Evolutionary conservation across 1,284 basidiomycete genomes (phyloP).

Genomic region (Pseudozyma sp.): DNA sequence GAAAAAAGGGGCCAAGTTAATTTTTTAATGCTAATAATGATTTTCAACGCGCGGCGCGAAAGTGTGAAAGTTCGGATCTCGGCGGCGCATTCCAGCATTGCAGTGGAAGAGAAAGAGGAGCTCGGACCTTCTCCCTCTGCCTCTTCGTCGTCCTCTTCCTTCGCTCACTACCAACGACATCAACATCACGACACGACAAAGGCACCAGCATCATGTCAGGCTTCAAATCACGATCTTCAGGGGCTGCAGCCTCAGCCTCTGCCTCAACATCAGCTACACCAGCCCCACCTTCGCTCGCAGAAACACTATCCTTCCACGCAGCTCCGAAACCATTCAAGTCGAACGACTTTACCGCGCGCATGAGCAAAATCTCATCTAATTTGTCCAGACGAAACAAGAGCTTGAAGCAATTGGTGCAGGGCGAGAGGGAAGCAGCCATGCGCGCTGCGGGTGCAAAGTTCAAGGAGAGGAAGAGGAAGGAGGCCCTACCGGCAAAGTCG

Average conservation of each 20-base stretch:
- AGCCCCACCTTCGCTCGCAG: slow-evolving; percentile 37
- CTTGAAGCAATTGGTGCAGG: slow-evolving; percentile 60
- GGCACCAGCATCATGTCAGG: slow-evolving; percentile 4
- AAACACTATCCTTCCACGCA: slow-evolving; percentile 46
- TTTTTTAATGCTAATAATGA: neutral
- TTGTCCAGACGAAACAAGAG: slow-evolving; percentile 58
- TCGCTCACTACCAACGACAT: too few relatives aligned
- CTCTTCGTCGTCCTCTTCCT: too few relatives aligned
- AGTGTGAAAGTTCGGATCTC: slow-evolving; percentile 5
- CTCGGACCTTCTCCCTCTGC: slow-evolving; percentile 6
- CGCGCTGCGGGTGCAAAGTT: slow-evolving; percentile 36
- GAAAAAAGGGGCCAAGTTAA: slow-evolving; percentile 1
- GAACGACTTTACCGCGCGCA: slow-evolving; percentile 28
- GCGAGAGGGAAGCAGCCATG: slow-evolving; percentile 57
- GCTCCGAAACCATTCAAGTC: slow-evolving; percentile 52
- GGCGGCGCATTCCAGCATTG: neutral
- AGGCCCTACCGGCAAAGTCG: slow-evolving; percentile 17
- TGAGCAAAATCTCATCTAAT: slow-evolving; percentile 47
- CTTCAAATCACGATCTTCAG: slow-evolving; percentile 16
- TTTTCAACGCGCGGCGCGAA: neutral
- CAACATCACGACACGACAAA: too few relatives aligned
- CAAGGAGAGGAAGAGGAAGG: slow-evolving; percentile 43
- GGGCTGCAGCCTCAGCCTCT: slow-evolving; percentile 10
- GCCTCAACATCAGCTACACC: slow-evolving; percentile 39
- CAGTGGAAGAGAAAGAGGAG: neutral